A percentile compares a stretch with the other conserved stretches of the same genome.
These are phyloP conservation scores for Trichoderma atrobrunneum DNA, from an alignment of 2,329 filamentous ascomycete genomes.

Conservation along the genomic window DNA sequence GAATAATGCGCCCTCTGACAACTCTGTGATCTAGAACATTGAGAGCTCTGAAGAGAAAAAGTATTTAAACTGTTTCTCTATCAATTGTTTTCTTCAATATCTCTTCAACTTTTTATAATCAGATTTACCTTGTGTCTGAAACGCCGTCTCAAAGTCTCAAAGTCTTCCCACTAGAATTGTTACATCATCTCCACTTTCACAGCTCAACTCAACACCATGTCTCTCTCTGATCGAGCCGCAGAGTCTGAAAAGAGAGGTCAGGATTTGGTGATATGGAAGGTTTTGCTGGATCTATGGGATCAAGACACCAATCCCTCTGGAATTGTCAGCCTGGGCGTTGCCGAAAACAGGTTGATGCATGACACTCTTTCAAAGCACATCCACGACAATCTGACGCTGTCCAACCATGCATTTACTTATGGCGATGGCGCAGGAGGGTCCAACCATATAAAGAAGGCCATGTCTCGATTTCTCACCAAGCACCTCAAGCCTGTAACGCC, in stretches of 20 bases:
- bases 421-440: constrained; percentile 41
- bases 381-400: constrained; percentile 36
- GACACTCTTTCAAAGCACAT: constrained; percentile 41
- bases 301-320: constrained; percentile 40
- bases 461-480: constrained; percentile 36
- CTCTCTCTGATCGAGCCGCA: constrained; percentile 12
- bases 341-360: constrained; percentile 53
- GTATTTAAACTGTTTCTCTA: background rate
- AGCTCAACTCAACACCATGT: background rate
- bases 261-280: constrained; percentile 35
- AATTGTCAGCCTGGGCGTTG: constrained; percentile 50
- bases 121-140: background rate
- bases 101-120: background rate
- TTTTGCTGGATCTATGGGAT: constrained; percentile 44
- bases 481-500: constrained; percentile 30
- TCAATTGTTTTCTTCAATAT: background rate
- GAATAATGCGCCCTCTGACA: background rate
- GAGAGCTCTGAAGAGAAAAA: background rate
- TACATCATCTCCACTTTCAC: background rate
- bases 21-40: background rate
- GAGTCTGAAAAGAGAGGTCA: constrained; percentile 1
- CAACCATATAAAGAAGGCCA: constrained; percentile 30
- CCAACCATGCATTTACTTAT: constrained; percentile 37
- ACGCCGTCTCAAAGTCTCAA: background rate
- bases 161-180: background rate